Conservation (phyloP, 2,329 filamentous ascomycete genomes). For the Botrytis paeoniae region DNA sequence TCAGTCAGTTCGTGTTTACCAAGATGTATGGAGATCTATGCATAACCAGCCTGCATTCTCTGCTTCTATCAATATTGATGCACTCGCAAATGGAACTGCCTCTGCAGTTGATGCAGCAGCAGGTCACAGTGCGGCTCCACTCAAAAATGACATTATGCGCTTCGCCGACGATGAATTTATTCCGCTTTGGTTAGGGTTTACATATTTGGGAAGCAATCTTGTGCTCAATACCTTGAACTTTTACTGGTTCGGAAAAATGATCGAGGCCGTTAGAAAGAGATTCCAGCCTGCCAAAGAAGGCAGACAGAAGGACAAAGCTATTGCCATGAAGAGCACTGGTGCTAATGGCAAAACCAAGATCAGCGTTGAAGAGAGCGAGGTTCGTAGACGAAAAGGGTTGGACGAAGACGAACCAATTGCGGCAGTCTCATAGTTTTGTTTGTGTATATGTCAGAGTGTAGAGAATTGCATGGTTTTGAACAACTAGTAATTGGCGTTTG, state of each 20-base stretch:
- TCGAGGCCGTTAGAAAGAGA: slow-evolving; percentile 71
- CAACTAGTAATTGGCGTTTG: neutral
- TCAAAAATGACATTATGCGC: slow-evolving; percentile 44
- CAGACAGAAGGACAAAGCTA: slow-evolving; percentile 36
- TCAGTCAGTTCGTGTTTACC: slow-evolving; percentile 65
- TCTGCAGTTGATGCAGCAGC: slow-evolving; percentile 37
- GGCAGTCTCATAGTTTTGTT: slow-evolving; percentile 10
- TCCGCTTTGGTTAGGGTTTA: slow-evolving; percentile 65
- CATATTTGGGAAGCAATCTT: slow-evolving; percentile 69
- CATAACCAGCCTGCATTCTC: slow-evolving; percentile 42
- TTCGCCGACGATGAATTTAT: slow-evolving; percentile 53
- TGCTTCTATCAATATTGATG: slow-evolving; percentile 36
- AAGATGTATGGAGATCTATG: slow-evolving; percentile 64
- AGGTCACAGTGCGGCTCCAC: slow-evolving; percentile 32
- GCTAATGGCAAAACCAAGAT: slow-evolving; percentile 33
- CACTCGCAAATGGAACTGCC: slow-evolving; percentile 38
- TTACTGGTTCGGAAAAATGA: slow-evolving; percentile 87
- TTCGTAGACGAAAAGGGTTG: slow-evolving; percentile 33
- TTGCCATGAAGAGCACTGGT: slow-evolving; percentile 32
- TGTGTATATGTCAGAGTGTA: neutral
- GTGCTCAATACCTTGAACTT: slow-evolving; percentile 74
- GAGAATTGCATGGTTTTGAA: neutral
- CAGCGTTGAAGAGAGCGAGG: slow-evolving; percentile 35
- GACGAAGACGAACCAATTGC: slow-evolving; percentile 16
- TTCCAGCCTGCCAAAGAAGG: slow-evolving; percentile 56